Conservation (phyloP, 1,284 basidiomycete genomes). For the Ceratobasidium sp. region DNA sequence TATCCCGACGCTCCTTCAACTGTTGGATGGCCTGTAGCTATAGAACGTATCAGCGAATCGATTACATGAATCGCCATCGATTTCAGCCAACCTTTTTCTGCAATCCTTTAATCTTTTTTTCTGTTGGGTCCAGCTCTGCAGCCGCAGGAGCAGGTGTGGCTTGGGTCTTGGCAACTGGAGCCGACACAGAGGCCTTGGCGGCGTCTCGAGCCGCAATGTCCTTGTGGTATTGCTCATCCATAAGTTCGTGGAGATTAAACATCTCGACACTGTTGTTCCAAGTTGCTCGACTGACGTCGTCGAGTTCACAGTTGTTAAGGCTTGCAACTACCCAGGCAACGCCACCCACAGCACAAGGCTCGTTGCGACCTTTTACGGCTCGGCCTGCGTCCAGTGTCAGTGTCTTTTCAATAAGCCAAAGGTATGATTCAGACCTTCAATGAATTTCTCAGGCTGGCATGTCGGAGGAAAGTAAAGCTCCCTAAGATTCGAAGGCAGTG, state of each 20-base stretch:
- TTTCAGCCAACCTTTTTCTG: constrained; percentile 16
- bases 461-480: constrained; percentile 62
- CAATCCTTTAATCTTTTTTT: constrained; percentile 15
- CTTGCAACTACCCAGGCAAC: constrained; percentile 80
- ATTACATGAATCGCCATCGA: background rate
- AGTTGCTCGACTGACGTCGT: constrained; percentile 65
- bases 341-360: constrained; percentile 74
- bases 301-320: constrained; percentile 63
- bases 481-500: constrained; percentile 59
- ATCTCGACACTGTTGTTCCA: constrained; percentile 73
- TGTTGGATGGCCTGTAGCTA: constrained; percentile 32
- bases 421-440: constrained; percentile 52
- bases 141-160: background rate
- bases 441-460: constrained; percentile 74
- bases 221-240: constrained; percentile 36
- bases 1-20: constrained; percentile 25
- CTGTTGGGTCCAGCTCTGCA: background rate
- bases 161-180: background rate
- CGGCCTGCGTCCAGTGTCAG: no score
- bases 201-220: constrained; percentile 23
- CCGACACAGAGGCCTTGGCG: background rate
- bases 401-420: no score
- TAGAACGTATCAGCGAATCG: background rate
- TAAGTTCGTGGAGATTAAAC: constrained; percentile 61
- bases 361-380: constrained; percentile 83